Percentiles rank a stretch among this genome's conserved stretches.
Conservation (phyloP, 768 basidiomycete species). For the Tylopilus balloui region DNA sequence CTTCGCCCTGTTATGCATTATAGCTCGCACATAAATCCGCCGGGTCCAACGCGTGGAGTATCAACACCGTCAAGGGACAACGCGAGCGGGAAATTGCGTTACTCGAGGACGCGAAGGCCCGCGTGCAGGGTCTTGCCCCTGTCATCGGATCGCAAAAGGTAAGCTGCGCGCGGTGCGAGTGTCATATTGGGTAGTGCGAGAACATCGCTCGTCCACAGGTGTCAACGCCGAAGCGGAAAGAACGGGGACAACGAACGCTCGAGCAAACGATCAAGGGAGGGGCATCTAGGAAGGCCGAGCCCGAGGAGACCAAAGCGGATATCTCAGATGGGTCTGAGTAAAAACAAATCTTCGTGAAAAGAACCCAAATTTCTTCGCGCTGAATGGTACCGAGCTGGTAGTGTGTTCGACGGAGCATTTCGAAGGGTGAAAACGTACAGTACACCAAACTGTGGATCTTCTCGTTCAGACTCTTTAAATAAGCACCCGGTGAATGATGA, state of each 20-base stretch:
- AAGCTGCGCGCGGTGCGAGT: background rate
- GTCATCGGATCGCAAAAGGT: conserved; percentile 11
- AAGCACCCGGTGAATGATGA: background rate
- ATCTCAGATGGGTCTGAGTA: conserved; percentile 9
- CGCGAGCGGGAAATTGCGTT: conserved; percentile 9
- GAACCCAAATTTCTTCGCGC: background rate
- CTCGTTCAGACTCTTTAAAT: background rate
- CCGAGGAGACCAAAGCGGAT: conserved; percentile 2
- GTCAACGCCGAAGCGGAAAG: background rate
- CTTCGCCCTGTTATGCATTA: background rate
- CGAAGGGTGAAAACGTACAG: background rate
- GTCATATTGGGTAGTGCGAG: conserved; percentile 9
- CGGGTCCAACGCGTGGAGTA: conserved; percentile 5
- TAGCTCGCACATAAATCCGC: conserved; percentile 7
- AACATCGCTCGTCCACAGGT: conserved; percentile 6
- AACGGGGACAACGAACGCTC: conserved; percentile 6
- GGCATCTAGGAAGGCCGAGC: conserved; percentile 1
- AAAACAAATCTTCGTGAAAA: background rate
- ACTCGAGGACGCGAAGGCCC: conserved; percentile 8
- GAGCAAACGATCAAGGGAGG: conserved; percentile 1
- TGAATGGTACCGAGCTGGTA: background rate
- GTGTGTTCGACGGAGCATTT: background rate
- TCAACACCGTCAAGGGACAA: conserved; percentile 7
- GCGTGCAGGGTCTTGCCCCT: background rate
- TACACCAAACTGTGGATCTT: background rate